Evolutionary conservation across 306 rosid species (phyloP), one percentile per base, ranked within the genome.

Genomic region (Begonia fuchsioides): DNA sequence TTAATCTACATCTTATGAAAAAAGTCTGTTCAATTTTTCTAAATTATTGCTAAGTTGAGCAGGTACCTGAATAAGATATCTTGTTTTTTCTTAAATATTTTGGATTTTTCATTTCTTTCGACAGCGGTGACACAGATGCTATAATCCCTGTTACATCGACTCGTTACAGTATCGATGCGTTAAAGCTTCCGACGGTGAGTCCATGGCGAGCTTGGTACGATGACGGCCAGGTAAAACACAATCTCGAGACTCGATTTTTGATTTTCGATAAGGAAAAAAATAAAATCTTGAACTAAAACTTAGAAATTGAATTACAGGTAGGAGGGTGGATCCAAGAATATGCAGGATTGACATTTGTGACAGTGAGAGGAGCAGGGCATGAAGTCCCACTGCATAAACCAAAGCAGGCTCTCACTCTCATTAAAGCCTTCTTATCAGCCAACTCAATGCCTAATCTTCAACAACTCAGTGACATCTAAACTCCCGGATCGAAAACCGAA

Each of bases 251-350:
- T 20, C 32, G 32, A 6, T 20, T 20, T 20, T 20, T 40, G 55
- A 15, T 5, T 13, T 53, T 45, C 17, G 10, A 12, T 50, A 5
- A 11, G 46, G 44, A 55, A 20, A 9, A 19, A 44, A 44, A 9
- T n/a, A 8, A 8, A 44, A 26, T 3, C 12, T 3, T 16, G 12
- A 15, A 15, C 13, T 43, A 43, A 26, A 26, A 26, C 35, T 26
- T 26, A 4, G 35, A 26, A 26, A 26, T 26, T 4, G 35, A 4
- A 26, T 26, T 15, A 58, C 77, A 88, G 97, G 97, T 88, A 47
- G 97, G 95, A 66, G 95, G 97, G 55, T 88, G 97, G 95, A 84
- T 70, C 2, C 86, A 88, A 63, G 97, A 81, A 67, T 88, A 88
- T 57, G 75, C 32, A 18, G 97, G 97, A 43, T 72, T 88, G 20